Evolutionary conservation across 2,329 filamentous ascomycete species (phyloP).

Genomic region (Torrubiellomyces zombiae): DNA sequence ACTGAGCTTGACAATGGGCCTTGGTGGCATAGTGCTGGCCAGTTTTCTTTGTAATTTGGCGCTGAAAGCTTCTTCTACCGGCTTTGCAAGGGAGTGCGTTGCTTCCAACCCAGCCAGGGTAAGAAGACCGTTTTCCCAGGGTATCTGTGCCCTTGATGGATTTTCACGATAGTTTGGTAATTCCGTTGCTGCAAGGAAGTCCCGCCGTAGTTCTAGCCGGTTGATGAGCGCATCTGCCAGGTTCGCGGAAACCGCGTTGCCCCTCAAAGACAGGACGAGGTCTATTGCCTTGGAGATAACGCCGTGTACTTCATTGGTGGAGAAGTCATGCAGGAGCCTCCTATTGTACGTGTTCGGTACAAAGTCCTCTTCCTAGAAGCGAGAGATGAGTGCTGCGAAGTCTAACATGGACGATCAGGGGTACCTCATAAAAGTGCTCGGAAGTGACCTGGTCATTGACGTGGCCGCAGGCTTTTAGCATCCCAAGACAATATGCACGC

Average conservation of each 20-base stretch:
- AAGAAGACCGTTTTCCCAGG: conserved; percentile 33
- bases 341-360: conserved; percentile 82
- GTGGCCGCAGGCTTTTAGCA: conserved; percentile 68
- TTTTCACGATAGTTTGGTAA: conserved; percentile 26
- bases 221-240: conserved; percentile 39
- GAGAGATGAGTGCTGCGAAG: conserved; percentile 1
- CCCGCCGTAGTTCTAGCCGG: conserved; percentile 49
- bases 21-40: conserved; percentile 83
- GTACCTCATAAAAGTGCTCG: conserved; percentile 83
- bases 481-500: conserved; percentile 68
- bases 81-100: conserved; percentile 43
- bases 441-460: conserved; percentile 61
- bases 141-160: conserved; percentile 28
- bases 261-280: conserved; percentile 27
- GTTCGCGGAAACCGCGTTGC: conserved; percentile 19
- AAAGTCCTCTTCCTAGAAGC: conserved; percentile 75
- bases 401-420: not conserved
- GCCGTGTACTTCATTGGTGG: conserved; percentile 35
- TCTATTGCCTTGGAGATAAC: conserved; percentile 37
- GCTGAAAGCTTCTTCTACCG: conserved; percentile 69
- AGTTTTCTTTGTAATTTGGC: conserved; percentile 79
- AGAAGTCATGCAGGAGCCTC: conserved; percentile 50
- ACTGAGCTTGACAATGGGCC: conserved; percentile 67
- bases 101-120: conserved; percentile 39
- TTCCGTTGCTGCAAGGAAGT: conserved; percentile 40